Evolutionary conservation across 352 stramenopile genomes (phyloP).

Genomic region (Ophiocytium majus): DNA sequence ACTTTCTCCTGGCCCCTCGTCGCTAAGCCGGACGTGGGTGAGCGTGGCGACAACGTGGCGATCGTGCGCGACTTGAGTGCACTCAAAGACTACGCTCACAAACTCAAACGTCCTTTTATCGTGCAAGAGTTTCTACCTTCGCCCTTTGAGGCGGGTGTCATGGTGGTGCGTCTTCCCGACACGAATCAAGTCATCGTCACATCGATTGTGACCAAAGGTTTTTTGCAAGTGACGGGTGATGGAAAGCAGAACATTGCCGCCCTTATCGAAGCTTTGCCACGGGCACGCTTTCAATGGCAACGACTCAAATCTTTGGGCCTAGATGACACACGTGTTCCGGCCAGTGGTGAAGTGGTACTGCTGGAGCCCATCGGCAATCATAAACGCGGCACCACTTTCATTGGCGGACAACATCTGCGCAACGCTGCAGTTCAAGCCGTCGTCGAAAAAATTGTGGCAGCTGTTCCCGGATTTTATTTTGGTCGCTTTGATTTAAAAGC

Average conservation of each 20-base stretch:
- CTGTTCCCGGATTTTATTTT: not conserved
- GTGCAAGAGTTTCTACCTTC: not conserved
- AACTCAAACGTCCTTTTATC: not conserved
- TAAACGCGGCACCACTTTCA: not conserved
- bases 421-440: not conserved
- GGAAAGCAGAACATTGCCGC: not conserved
- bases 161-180: not conserved
- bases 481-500: slow-evolving; percentile 13
- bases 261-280: not conserved
- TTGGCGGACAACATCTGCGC: too few species aligned
- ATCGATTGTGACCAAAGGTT: not conserved
- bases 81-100: not conserved
- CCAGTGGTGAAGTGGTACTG: not conserved
- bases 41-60: not conserved
- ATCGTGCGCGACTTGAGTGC: not conserved
- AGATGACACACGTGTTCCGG: too few species aligned
- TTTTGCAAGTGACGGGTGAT: not conserved
- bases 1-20: not conserved
- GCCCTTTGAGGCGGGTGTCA: not conserved
- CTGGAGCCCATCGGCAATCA: slow-evolving; percentile 15
- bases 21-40: not conserved
- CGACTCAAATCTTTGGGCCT: slow-evolving; percentile 4
- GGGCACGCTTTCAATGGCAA: slow-evolving; percentile 16
- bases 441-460: not conserved
- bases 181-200: not conserved